Base-by-base conservation (phyloP, 345 rosid species). In the Punica granatum region DNA sequence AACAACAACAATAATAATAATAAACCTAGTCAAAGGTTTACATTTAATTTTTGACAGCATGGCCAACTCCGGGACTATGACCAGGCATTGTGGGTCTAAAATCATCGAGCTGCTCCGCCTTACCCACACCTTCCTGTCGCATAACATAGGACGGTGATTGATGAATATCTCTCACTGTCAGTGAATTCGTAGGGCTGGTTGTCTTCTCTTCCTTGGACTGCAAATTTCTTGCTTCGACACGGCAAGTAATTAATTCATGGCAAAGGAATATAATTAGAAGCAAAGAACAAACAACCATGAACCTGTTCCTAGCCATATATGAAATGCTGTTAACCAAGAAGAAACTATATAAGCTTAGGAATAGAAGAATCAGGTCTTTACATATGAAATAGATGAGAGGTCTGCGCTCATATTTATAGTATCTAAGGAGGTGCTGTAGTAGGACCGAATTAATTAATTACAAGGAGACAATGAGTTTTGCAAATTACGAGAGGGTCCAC, bases 11-110 rank as follows among this genome's bases (percentile, higher is more conserved):
- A 21, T n/a, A 10, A 51, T 23, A 51, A 51, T 21, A n/a, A 51
- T 21, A 12, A 56, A 56, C 25, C 61, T 28, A 12, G 30, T 51
- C 28, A 28, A 63, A 25, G 30, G 23, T n/a, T 9, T 63, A 23
- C 25, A 23, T 36, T 37, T 73, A 77, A 30, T 70, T 71, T 32
- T 66, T 66, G 64, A 74, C 66, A 25, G 68, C 74, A 69, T 81
- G 84, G 15, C 86, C 87, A 60, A 81, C 75, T n/a, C 87, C 82
- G 1, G 85, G 86, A 42, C 85, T 84, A 41, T 77, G 80, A 25
- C 86, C 88, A 51, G 80, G 80, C 6, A 53, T 42, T 0, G 83
- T 82, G 18, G 81, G 81, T 39, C 83, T 69, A 26, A 78, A 78
- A 74, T 73, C 76, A 60, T 76, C 68, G 26, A 46, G 2, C 11